Evolutionary conservation across 805 yeast genomes (phyloP), one percentile per base, ranked within the genome.

Genomic region (Vanderwaltozyma verrucispora): DNA sequence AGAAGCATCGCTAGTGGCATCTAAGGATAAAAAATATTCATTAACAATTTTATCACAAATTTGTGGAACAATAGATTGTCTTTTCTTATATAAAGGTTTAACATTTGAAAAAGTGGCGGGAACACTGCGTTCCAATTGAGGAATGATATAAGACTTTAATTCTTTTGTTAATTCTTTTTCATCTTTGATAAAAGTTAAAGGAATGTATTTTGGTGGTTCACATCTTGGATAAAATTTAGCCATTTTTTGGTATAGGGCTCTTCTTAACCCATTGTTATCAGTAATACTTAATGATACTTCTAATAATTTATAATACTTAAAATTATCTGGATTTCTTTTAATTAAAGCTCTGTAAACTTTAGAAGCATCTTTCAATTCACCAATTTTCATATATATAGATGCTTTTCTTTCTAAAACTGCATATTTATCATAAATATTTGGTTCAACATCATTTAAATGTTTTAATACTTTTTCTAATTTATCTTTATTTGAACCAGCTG

Each of bases 61-160:
- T 8, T 49, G 44, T 15, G 59, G 54, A 48, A 62, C 66, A 33
- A 54, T 65, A 9, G 47, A 43, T 26, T 48, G 39, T 48, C 69
- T 59, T 35, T 67, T 71, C 38, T 65, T 69, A 62, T 84, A 85
- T 45, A 87, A 67, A 1, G 94, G 83, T 61, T 88, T 87, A 35
- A 92, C 75, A 49, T 84, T 80, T 38, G 80, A 80, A 62, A 88
- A 92, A 4, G 92, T 72, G 1, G 96, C 83, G 4, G 97, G 97
- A 25, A 87, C 92, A 29, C 95, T 94, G 39, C 86, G 72, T 44
- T 70, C 63, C 49, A 92, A 70, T 52, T 80, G 83, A 4, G 67
- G 59, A 5, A 70, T 41, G 32, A 88, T 60, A 55, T 87, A 92
- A 2, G 57, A 56, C 23, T 60, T 48, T 6, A 74, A 76, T 37